Base-by-base conservation (phyloP, 1,284 basidiomycete species). In the Heliocybe sulcata region DNA sequence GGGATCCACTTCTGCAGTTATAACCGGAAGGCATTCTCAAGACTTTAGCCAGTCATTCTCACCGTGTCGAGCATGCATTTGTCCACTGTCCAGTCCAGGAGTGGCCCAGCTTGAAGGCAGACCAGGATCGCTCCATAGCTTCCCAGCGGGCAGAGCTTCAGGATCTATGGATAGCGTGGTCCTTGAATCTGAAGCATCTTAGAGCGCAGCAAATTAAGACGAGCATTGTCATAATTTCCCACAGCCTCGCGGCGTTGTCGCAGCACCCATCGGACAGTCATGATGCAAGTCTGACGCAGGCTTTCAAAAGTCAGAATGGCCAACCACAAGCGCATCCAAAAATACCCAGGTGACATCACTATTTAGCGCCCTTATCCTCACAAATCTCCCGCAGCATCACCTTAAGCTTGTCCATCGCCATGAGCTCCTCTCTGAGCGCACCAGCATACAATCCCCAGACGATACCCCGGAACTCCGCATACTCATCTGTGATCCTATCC, bases 401-500 rank as follows among this genome's bases (percentile, higher is more conserved):
- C 61, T 70, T 69, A 51, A 81, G 58, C 20, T 55, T 61, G 26
- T 69, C 69, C 54, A 70, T 67, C 31, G 67, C 70, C 57, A 72
- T 64, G 25, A 79, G 63, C 2, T 64, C 58, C 33, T 64, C 65
- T 50, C 67, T 67, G 58, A 73, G 60, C 29, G 57, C 64, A 1
- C 73, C 76, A 14, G 68, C 68, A 56, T 77, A 72, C 64, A 74
- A 69, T 49, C 63, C 67, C 67, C 70, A 67, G 25, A 72, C 70
- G 1, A 72, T 67, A 10, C 76, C 81, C 63, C 83, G 74, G 70
- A 92, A 94, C 35, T 77, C 76, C 57, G 77, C 74, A 69, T 94
- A 95, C 35, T 79, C 79, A 55, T 88, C 85, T 56, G 83, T 76
- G 16, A 94, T 79, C n/a, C 82, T 78, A 49, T 86, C 88, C 64